Base-by-base conservation (phyloP, 306 rosid species). In the Vachellia collinsii region DNA sequence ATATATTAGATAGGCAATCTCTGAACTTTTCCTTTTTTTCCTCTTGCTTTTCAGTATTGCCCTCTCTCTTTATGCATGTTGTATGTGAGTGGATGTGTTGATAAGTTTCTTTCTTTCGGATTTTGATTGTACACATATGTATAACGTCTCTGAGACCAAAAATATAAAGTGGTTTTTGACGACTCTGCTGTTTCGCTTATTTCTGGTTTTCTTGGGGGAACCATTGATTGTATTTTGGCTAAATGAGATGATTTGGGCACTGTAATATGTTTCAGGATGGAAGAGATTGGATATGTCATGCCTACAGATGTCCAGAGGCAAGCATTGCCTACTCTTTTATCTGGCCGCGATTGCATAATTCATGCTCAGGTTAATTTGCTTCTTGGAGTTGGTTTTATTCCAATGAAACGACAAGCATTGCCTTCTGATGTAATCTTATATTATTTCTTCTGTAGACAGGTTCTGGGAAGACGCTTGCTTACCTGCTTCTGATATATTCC, bases 381-480 rank as follows among this genome's bases (percentile, higher is more conserved):
- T 58, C 37, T 83, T 69, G 77, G 11, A 16, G 4, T 17, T 36
- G 25, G 0, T 62, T 76, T 46, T 44, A 34, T 38, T 61, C 73
- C 11, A 42, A 44, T 36, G 59, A 42, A 64, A 25, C 36, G 36
- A 54, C 63, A 56, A 53, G 34, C 29, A 56, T 56, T 56, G 25
- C 63, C 29, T 56, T 20, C 12, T 56, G 34, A 66, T 76, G 67
- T 80, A 72, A 70, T 70, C 75, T 62, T 77, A 8, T 83, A 41
- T 79, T 54, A 59, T 82, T 83, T 82, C 82, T 79, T 70, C 79
- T 89, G 68, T 93, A 95, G 99, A 95, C 98, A 88, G 97, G 98
- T 93, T 93, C 97, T 74, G 97, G 98, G 84, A 95, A 95, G 92
- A 95, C 99, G 13, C 93, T 95, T 79, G 84, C 98, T 29, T 95